Evolutionary conservation across 768 basidiomycete species (phyloP), one percentile per base, ranked within the genome.

Genomic region (Daedaleopsis nitida): DNA sequence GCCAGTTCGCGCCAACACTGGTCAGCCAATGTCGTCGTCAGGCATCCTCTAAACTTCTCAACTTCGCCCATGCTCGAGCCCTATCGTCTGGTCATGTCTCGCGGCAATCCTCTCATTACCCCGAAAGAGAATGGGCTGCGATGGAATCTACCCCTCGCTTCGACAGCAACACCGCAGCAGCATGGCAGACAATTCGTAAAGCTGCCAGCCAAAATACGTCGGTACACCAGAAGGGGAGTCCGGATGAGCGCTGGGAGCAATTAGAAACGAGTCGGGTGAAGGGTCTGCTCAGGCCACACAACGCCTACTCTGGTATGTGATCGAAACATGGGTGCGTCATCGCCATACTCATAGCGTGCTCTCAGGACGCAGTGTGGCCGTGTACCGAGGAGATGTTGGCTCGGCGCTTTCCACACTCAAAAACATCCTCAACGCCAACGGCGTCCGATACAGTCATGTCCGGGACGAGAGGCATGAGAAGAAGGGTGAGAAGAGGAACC

Each of bases 401-500:
- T 67, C 70, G 1, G 81, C 88, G 3, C 84, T 84, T 65, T 73
- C 65, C 57, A 76, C 70, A 32, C 78, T 92, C 21, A 80, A 84
- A 53, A 62, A 53, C 19, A 83, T 84, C 55, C 75, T 92, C 37
- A 63, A 65, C 51, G 75, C 76, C 27, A 92, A 92, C 68, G 79
- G 71, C 59, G 84, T 91, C 16, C 62, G 62, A 16, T n/a, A 24
- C 23, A 63, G 52, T 14, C 53, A 51, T 23, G 42, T 59, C 35
- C 62, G 57, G 67, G 70, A 77, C 47, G 77, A 81, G 59, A 80
- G 92, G 65, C 92, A 94, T 72, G 92, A 92, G 74, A 91, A 93
- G 78, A 88, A 86, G 75, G 91, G 92, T 37, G 83, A 80, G 61
- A 92, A 91, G 73, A 84, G 91, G 62, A 81, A 89, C 62, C 82